Evolutionary conservation across 345 rosid species (phyloP).

Genomic region (Excoecaria agallocha): DNA sequence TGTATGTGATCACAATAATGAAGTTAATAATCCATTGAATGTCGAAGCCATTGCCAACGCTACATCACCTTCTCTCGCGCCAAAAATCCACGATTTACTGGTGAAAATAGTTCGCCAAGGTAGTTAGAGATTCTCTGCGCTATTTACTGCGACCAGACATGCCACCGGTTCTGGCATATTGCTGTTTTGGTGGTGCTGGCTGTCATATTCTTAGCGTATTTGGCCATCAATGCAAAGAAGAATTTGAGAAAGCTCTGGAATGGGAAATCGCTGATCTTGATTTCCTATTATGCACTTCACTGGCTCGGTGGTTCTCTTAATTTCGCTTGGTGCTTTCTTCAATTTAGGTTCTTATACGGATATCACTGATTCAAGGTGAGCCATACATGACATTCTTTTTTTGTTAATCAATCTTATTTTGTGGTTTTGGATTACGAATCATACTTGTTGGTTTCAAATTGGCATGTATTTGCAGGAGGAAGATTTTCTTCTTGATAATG

Average conservation of each 20-base stretch:
- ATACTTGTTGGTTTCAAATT: no score
- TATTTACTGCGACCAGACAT: constrained; percentile 9
- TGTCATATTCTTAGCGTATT: constrained; percentile 42
- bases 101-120: not conserved
- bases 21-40: constrained; percentile 25
- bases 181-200: constrained; percentile 36
- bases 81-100: not conserved
- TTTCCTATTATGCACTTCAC: constrained; percentile 52
- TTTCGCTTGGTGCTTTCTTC: constrained; percentile 58
- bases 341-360: constrained; percentile 24
- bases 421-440: no score
- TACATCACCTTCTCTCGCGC: constrained; percentile 18
- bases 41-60: constrained; percentile 1
- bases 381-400: no score
- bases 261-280: constrained; percentile 47
- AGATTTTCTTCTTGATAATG: no score
- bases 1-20: not conserved
- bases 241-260: constrained; percentile 44
- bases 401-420: no score
- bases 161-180: constrained; percentile 42
- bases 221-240: constrained; percentile 47
- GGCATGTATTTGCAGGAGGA: no score
- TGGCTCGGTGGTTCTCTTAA: constrained; percentile 49
- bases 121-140: not conserved
- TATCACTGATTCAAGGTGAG: not conserved